These are phyloP conservation scores for Porogramme epimiltina DNA, from an alignment of 1,284 basidiomycete species.

Conservation along the genomic window DNA sequence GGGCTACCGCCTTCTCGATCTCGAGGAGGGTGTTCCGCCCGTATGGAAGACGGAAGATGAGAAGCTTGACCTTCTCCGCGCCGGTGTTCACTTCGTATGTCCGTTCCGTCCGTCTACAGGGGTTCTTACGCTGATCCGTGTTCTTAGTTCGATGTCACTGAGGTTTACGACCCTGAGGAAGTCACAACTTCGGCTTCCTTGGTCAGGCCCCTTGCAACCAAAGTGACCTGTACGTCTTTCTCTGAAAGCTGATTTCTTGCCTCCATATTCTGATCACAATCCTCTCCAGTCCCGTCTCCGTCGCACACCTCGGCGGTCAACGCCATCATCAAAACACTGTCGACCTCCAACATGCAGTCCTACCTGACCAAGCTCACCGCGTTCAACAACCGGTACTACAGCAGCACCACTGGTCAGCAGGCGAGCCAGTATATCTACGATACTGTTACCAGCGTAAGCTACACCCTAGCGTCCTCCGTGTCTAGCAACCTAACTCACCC, in stretches of 20 bases:
- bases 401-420: slow-evolving; percentile 39
- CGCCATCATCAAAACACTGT: slow-evolving; percentile 41
- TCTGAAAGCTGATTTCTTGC: neutral
- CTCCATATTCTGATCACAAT: slow-evolving; percentile 1
- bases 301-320: slow-evolving; percentile 40
- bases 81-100: slow-evolving; percentile 13
- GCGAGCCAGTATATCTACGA: slow-evolving; percentile 43
- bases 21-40: slow-evolving; percentile 43
- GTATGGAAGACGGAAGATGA: slow-evolving; percentile 49
- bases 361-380: slow-evolving; percentile 41
- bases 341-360: slow-evolving; percentile 42
- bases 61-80: slow-evolving; percentile 15
- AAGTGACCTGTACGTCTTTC: slow-evolving; percentile 30
- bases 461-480: neutral
- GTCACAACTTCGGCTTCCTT: slow-evolving; percentile 15
- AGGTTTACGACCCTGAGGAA: slow-evolving; percentile 53
- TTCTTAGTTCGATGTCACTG: slow-evolving; percentile 45
- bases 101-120: neutral
- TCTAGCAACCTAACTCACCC: neutral
- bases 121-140: neutral
- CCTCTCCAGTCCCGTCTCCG: slow-evolving; percentile 37
- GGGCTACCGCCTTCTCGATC: slow-evolving; percentile 51
- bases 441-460: slow-evolving; percentile 34
- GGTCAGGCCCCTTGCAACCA: slow-evolving; percentile 20
- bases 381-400: slow-evolving; percentile 51